Evolutionary conservation across 2,329 filamentous ascomycete genomes (phyloP).

Genomic region (Aspergillus glaucus): DNA sequence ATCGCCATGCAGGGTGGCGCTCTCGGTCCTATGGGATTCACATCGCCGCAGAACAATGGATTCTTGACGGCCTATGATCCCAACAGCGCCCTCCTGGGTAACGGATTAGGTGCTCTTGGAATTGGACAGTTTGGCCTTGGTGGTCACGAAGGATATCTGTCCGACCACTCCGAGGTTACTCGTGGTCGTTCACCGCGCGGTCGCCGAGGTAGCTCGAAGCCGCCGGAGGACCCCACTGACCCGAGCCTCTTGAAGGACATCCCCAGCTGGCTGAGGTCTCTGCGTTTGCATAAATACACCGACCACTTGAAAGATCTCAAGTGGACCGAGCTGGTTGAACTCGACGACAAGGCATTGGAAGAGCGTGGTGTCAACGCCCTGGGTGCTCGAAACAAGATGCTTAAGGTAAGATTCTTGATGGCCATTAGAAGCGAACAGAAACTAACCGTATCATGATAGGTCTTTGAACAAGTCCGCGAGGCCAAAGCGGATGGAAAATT

Average conservation of each 20-base stretch:
- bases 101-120: slow-evolving; percentile 64
- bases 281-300: slow-evolving; percentile 96
- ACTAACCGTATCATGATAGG: slow-evolving; percentile 36
- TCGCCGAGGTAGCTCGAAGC: slow-evolving; percentile 89
- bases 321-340: slow-evolving; percentile 85
- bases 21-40: slow-evolving; percentile 63
- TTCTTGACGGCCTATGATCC: slow-evolving; percentile 82
- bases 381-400: slow-evolving; percentile 91
- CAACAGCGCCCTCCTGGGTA: slow-evolving; percentile 64
- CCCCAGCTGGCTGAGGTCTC: slow-evolving; percentile 87
- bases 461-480: slow-evolving; percentile 92
- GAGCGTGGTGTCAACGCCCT: slow-evolving; percentile 90
- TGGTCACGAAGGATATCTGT: slow-evolving; percentile 77
- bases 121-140: slow-evolving; percentile 65
- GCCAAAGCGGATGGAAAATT: slow-evolving; percentile 70
- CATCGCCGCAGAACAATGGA: slow-evolving; percentile 88
- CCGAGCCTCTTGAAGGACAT: slow-evolving; percentile 86
- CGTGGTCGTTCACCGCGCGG: slow-evolving; percentile 89
- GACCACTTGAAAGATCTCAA: slow-evolving; percentile 96
- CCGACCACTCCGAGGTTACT: slow-evolving; percentile 85
- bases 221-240: slow-evolving; percentile 95
- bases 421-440: slow-evolving; percentile 10
- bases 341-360: slow-evolving; percentile 90
- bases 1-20: slow-evolving; percentile 65
- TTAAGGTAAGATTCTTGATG: slow-evolving; percentile 61